phyloP scores from a whole-genome alignment of 1,139 yeast genomes.

The Hemisphaericaspora lyxosophila region DNA sequence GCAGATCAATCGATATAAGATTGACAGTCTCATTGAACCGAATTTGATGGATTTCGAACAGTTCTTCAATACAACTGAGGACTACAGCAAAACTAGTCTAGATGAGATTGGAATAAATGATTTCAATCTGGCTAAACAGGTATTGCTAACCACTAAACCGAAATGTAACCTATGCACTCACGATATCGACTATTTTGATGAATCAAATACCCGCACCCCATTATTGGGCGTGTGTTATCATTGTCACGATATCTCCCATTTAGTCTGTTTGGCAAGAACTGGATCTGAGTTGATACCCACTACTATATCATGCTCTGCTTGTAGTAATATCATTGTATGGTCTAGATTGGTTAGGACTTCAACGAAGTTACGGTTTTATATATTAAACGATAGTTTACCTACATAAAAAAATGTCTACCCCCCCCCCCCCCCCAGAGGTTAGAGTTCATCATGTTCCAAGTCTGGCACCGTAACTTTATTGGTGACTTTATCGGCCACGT shows the following conservation, averaged over 20 bases:
- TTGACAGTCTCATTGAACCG: conserved; percentile 12
- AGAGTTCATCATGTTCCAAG: conserved; percentile 31
- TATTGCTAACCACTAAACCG: too few relatives aligned
- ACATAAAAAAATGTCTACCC: too few relatives aligned
- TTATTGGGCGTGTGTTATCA: conserved; percentile 38
- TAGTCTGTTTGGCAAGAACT: conserved; percentile 41
- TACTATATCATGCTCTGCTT: conserved; percentile 38
- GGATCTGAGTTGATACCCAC: conserved; percentile 33
- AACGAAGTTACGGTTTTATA: conserved; percentile 24
- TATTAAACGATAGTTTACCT: conserved; percentile 14
- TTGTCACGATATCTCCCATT: conserved; percentile 41
- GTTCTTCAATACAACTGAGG: conserved; percentile 9
- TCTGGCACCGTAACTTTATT: too few relatives aligned
- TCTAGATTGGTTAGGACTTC: conserved; percentile 36
- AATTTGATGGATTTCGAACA: conserved; percentile 13
- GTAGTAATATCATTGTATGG: conserved; percentile 43
- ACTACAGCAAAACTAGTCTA: background rate
- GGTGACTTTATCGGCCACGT: too few relatives aligned
- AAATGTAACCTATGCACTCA: conserved; percentile 31
- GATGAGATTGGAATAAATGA: conserved; percentile 2
- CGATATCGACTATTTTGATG: conserved; percentile 31
- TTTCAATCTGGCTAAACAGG: conserved; percentile 19
- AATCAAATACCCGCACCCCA: too few relatives aligned
- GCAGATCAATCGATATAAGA: conserved; percentile 30
- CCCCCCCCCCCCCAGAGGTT: too few relatives aligned